Evolutionary conservation across 768 basidiomycete species (phyloP), one percentile per base, ranked within the genome.

Genomic region (Russula lepida): DNA sequence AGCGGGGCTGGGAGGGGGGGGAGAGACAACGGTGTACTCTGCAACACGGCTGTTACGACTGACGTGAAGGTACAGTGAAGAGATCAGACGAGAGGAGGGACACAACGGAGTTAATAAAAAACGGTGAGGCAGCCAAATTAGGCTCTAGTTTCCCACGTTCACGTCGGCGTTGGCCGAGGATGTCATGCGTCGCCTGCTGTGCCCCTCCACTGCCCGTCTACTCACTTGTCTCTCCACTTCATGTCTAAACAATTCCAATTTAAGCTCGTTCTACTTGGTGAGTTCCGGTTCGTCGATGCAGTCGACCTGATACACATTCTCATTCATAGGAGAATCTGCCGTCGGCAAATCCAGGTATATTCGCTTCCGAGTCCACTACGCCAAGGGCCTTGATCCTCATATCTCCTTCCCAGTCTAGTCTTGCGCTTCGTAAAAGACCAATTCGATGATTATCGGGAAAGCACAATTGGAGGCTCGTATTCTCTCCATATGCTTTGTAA

Each of bases 221-320:
- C 58, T 25, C 56, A 37, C 13, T 59, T 65, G 59, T 57, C 55
- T 66, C 61, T 47, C 46, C 46, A 27, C 23, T 75, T 75, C 75
- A 95, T 94, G 92, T 91, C 92, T 62, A 90, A 89, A 73, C 91
- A 93, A 76, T 89, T 81, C 67, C 91, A 92, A 75, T 97, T 95
- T 79, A 98, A 98, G 74, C 88, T 98, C 67, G 95, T 98, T 65
- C 83, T 98, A 49, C 84, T 98, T 64, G 97, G 97, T 91, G 63
- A 65, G 82, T 77, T 15, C 21, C 1, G 32, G 0, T 4, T 49
- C 15, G 8, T 17, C 35, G 23, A 46, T 47, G 23, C 35, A 13
- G 17, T 37, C 25, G n/a, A 25, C 15, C 48, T 41, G 23, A 27
- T 57, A 25, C 49, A 44, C 49, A 25, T 8, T 15, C 1, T 54